Conservation (phyloP, 2,329 filamentous ascomycete genomes). For the Mycosphaerelloides madeirae region DNA sequence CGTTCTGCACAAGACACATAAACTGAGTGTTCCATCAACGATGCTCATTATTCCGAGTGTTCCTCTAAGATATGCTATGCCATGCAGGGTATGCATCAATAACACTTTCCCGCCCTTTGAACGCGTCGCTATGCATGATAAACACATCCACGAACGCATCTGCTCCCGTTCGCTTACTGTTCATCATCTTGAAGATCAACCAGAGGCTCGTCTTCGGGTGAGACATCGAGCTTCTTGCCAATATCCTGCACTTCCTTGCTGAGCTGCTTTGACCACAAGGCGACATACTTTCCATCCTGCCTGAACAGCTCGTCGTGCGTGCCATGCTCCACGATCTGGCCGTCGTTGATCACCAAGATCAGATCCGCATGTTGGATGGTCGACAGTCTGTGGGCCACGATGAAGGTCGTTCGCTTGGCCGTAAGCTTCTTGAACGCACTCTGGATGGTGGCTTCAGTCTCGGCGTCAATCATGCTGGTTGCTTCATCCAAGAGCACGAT, state of each 20-base stretch:
- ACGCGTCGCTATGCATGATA: too few relatives aligned
- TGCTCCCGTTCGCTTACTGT: background rate
- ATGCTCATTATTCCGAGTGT: too few relatives aligned
- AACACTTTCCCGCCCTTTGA: too few relatives aligned
- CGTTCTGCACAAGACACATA: too few relatives aligned
- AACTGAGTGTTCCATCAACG: too few relatives aligned
- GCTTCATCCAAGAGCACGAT: slow-evolving; percentile 73
- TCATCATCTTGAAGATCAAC: background rate
- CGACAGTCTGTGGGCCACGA: slow-evolving; percentile 71
- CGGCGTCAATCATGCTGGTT: slow-evolving; percentile 61
- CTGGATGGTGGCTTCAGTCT: slow-evolving; percentile 52
- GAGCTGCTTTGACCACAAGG: slow-evolving; percentile 33
- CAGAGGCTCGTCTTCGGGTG: slow-evolving; percentile 1
- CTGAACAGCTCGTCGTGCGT: slow-evolving; percentile 67
- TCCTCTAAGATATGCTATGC: too few relatives aligned
- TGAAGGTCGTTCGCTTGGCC: slow-evolving; percentile 63
- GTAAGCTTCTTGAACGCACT: slow-evolving; percentile 57
- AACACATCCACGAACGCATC: background rate
- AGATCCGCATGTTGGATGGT: slow-evolving; percentile 73
- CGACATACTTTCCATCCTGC: slow-evolving; percentile 29
- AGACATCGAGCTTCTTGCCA: slow-evolving; percentile 3
- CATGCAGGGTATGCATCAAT: too few relatives aligned
- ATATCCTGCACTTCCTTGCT: slow-evolving; percentile 17
- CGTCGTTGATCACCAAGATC: slow-evolving; percentile 71
- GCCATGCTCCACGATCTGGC: slow-evolving; percentile 66